Evolutionary conservation across 1,139 yeast genomes (phyloP).

Genomic region (Geotrichum reessii): DNA sequence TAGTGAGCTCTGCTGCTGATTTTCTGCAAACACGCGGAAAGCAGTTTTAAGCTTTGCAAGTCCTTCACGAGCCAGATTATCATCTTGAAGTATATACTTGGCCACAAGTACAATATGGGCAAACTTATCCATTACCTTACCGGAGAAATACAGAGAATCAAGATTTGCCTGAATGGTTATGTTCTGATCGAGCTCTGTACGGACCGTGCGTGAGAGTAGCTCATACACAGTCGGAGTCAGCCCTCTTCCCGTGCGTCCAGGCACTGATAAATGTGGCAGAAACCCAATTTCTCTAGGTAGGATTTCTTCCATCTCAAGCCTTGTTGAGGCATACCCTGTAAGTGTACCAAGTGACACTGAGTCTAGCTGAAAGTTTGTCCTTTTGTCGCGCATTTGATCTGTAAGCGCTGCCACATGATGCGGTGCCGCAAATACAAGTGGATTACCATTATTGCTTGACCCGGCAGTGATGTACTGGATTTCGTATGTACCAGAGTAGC

Average conservation of each 20-base stretch:
- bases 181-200: slow-evolving; percentile 54
- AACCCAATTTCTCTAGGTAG: slow-evolving; percentile 48
- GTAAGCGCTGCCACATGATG: slow-evolving; percentile 58
- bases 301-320: slow-evolving; percentile 47
- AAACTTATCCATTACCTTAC: slow-evolving; percentile 69
- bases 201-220: slow-evolving; percentile 54
- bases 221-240: slow-evolving; percentile 58
- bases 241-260: slow-evolving; percentile 38
- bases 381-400: slow-evolving; percentile 57
- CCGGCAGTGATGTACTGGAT: slow-evolving; percentile 53
- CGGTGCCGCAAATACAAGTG: slow-evolving; percentile 63
- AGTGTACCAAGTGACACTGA: slow-evolving; percentile 65
- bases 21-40: slow-evolving; percentile 45
- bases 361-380: slow-evolving; percentile 49
- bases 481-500: slow-evolving; percentile 40
- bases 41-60: slow-evolving; percentile 50
- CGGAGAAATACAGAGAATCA: slow-evolving; percentile 49
- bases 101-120: slow-evolving; percentile 65
- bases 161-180: slow-evolving; percentile 46
- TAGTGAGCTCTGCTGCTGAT: slow-evolving; percentile 53
- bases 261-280: slow-evolving; percentile 50
- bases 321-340: slow-evolving; percentile 53
- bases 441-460: slow-evolving; percentile 45
- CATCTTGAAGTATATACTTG: slow-evolving; percentile 53
- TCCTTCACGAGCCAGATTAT: slow-evolving; percentile 45